These are phyloP conservation scores for Corylus avellana DNA, from an alignment of 306 rosid genomes.

Conservation along the genomic window DNA sequence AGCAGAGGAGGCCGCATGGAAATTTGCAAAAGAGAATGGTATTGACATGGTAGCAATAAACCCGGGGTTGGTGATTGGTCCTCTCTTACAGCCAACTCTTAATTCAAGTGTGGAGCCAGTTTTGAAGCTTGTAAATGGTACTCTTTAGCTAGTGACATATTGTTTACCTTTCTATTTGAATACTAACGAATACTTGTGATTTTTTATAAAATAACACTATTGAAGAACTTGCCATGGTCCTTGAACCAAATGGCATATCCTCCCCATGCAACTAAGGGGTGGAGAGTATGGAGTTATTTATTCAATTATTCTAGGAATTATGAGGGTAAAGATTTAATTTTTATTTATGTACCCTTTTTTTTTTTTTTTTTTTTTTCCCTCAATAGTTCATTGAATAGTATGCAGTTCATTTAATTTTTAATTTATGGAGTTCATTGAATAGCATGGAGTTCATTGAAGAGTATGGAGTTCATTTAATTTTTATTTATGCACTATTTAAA, in stretches of 20 bases:
- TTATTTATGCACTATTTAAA: too few relatives aligned
- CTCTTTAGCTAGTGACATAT: not conserved
- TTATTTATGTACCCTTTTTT: too few relatives aligned
- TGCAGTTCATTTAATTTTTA: too few relatives aligned
- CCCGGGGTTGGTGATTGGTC: conserved; percentile 32
- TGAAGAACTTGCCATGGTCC: not conserved
- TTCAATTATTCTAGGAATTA: not conserved
- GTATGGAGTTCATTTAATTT: too few relatives aligned
- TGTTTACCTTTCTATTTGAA: not conserved
- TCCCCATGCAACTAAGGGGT: not conserved
- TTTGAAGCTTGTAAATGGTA: conserved; percentile 64
- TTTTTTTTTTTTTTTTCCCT: too few relatives aligned
- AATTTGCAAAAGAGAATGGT: conserved; percentile 25
- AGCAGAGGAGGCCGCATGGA: conserved; percentile 45
- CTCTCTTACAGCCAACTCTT: conserved; percentile 44
- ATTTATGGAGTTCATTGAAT: not conserved
- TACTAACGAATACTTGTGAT: not conserved
- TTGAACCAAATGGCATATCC: not conserved
- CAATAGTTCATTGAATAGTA: not conserved
- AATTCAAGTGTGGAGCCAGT: conserved; percentile 52
- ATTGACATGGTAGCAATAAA: conserved; percentile 29
- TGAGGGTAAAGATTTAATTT: not conserved
- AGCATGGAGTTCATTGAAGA: not conserved
- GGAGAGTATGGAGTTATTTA: not conserved
- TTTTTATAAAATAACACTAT: not conserved